These are phyloP conservation scores for Microascus cirrosus DNA, from an alignment of 2,329 filamentous ascomycete species.

Conservation along the genomic window DNA sequence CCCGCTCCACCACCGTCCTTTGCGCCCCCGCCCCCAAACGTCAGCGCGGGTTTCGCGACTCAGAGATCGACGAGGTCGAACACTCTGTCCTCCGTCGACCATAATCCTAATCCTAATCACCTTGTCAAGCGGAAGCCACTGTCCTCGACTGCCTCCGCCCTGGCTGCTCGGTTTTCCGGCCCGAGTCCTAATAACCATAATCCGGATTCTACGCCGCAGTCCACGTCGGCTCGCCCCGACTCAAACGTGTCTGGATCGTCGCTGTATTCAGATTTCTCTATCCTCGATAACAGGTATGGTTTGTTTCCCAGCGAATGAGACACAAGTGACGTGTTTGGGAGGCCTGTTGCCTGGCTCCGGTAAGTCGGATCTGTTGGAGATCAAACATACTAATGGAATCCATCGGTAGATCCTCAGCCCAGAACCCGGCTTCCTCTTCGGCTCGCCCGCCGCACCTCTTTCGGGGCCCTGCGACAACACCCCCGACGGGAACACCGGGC, in stretches of 20 bases:
- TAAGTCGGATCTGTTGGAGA: background rate
- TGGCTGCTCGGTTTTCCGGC: constrained; percentile 36
- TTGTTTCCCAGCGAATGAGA: background rate
- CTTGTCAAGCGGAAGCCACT: constrained; percentile 50
- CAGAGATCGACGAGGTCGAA: constrained; percentile 2
- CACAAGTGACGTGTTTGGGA: background rate
- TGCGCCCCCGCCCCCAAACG: background rate
- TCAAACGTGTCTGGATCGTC: constrained; percentile 2
- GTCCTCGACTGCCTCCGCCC: constrained; percentile 40
- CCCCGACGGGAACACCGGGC: background rate
- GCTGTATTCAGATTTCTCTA: background rate
- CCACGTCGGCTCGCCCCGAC: constrained; percentile 9
- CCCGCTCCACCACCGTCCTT: background rate
- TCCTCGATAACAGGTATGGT: background rate
- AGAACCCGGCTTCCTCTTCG: background rate
- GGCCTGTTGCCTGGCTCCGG: background rate
- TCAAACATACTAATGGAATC: background rate
- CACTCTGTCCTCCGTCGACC: constrained; percentile 1
- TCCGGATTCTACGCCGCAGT: constrained; percentile 12
- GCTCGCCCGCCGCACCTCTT: background rate
- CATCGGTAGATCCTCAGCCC: background rate
- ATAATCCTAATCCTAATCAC: constrained; percentile 1
- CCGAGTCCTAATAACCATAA: constrained; percentile 11
- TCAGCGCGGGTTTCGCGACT: background rate
- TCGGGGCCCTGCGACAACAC: background rate